phyloP scores from a whole-genome alignment of 2,329 filamentous ascomycete genomes.

The Stagonosporopsis vannaccii region DNA sequence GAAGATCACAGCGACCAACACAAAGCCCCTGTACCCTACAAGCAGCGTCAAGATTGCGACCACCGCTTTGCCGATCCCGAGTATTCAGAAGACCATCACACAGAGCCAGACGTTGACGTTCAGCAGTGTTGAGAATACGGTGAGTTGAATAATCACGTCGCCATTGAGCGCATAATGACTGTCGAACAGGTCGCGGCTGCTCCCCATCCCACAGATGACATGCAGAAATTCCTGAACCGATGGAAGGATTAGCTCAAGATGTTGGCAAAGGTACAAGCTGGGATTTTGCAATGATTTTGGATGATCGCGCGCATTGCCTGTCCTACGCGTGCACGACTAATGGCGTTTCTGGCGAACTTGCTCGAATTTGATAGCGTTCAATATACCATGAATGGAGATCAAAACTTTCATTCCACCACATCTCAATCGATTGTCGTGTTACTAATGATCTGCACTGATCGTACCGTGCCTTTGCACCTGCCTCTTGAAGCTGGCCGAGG shows the following conservation, averaged over 20 bases:
- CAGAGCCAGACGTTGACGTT: slow-evolving; percentile 59
- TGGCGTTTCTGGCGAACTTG: slow-evolving; percentile 4
- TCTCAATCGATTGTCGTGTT: neutral
- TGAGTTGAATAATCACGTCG: slow-evolving; percentile 48
- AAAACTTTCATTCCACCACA: neutral
- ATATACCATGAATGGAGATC: slow-evolving; percentile 4
- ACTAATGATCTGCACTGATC: slow-evolving; percentile 2
- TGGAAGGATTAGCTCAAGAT: slow-evolving; percentile 62
- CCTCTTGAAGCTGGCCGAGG: slow-evolving; percentile 24
- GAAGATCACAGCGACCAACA: slow-evolving; percentile 63
- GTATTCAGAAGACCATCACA: slow-evolving; percentile 61
- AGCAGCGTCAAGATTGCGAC: slow-evolving; percentile 62
- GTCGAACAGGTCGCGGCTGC: slow-evolving; percentile 60
- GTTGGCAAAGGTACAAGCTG: neutral
- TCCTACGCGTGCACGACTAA: neutral
- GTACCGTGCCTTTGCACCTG: slow-evolving; percentile 22
- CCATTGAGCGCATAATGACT: slow-evolving; percentile 23
- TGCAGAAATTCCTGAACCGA: slow-evolving; percentile 64
- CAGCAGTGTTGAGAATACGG: slow-evolving; percentile 64
- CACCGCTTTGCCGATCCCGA: slow-evolving; percentile 55
- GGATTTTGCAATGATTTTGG: neutral
- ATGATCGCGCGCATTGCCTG: neutral
- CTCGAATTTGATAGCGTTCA: slow-evolving; percentile 16
- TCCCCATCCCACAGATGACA: slow-evolving; percentile 59
- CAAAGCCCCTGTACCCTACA: slow-evolving; percentile 62